Evolutionary conservation across 2,329 filamentous ascomycete genomes (phyloP).

Genomic region (Trichocomaceae sp.): DNA sequence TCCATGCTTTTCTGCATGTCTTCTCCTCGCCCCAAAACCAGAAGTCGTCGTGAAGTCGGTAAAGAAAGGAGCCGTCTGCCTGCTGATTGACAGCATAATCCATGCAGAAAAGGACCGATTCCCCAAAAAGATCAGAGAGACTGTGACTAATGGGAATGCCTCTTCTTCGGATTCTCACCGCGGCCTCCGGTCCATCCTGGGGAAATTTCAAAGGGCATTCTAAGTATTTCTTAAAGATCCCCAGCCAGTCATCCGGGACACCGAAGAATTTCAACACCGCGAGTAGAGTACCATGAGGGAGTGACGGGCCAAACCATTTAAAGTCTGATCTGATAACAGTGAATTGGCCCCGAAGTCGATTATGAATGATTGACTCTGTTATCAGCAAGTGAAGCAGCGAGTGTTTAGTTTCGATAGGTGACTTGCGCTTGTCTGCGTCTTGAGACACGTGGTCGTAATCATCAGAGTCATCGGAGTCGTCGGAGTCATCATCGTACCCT

Average conservation of each 20-base stretch:
- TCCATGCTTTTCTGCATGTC: slow-evolving; percentile 54
- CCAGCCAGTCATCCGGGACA: slow-evolving; percentile 50
- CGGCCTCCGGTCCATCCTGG: slow-evolving; percentile 45
- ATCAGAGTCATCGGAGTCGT: too few species aligned
- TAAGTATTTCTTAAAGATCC: slow-evolving; percentile 55
- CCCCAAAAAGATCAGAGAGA: slow-evolving; percentile 55
- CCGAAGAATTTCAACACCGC: slow-evolving; percentile 54
- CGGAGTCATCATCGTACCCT: slow-evolving; percentile 35
- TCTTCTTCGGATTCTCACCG: slow-evolving; percentile 44
- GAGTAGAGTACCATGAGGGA: slow-evolving; percentile 56
- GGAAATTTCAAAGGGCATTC: slow-evolving; percentile 53
- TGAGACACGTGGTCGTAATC: slow-evolving; percentile 19
- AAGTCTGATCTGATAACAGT: slow-evolving; percentile 54
- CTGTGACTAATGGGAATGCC: slow-evolving; percentile 56
- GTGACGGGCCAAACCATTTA: slow-evolving; percentile 51
- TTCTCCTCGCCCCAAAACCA: slow-evolving; percentile 59
- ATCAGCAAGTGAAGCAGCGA: slow-evolving; percentile 51
- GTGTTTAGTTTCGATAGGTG: slow-evolving; percentile 47
- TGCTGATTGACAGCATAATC: slow-evolving; percentile 58
- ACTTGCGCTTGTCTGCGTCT: slow-evolving; percentile 29
- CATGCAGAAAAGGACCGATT: slow-evolving; percentile 57
- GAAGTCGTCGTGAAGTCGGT: slow-evolving; percentile 59
- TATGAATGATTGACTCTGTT: slow-evolving; percentile 50
- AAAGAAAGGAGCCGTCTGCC: slow-evolving; percentile 50
- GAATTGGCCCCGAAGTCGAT: slow-evolving; percentile 42